A percentile compares a stretch with the other conserved stretches of the same genome.
Conservation (phyloP, 306 rosid genomes). For the Myrica gale region DNA sequence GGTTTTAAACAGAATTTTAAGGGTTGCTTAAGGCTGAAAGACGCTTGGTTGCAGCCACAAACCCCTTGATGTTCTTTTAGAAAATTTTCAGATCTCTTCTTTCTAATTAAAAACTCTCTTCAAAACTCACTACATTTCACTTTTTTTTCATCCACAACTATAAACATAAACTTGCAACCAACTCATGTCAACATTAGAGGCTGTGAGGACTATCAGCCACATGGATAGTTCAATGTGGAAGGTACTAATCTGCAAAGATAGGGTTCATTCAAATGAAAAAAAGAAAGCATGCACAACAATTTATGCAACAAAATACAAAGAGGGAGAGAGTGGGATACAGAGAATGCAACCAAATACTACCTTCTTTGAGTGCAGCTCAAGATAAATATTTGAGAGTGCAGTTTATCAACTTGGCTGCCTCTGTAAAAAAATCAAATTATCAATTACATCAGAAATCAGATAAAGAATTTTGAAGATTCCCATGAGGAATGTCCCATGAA, state of each 20-base stretch:
- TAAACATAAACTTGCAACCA: not conserved
- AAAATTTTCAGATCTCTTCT: not conserved
- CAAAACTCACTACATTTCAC: not conserved
- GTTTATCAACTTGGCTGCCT: conserved; percentile 59
- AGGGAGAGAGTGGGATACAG: not conserved
- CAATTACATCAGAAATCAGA: not conserved
- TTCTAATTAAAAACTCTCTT: not conserved
- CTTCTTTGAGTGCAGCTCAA: conserved; percentile 91
- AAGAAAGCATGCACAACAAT: too few species aligned
- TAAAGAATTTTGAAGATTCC: not conserved
- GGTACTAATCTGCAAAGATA: too few species aligned
- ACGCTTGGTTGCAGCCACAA: not conserved
- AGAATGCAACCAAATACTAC: conserved; percentile 30
- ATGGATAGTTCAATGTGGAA: too few species aligned
- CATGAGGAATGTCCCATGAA: conserved; percentile 16
- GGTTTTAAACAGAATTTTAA: too few species aligned
- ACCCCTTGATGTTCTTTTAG: not conserved
- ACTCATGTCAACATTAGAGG: not conserved
- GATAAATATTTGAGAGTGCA: conserved; percentile 67
- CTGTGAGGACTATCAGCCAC: too few species aligned
- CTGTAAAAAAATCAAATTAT: conserved; percentile 45
- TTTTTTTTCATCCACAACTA: not conserved
- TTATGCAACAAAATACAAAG: not conserved
- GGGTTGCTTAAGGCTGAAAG: too few species aligned
- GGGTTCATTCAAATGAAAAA: too few species aligned